Base-by-base conservation (phyloP, 2,329 filamentous ascomycete genomes). In the Magnaporthales sp. region DNA sequence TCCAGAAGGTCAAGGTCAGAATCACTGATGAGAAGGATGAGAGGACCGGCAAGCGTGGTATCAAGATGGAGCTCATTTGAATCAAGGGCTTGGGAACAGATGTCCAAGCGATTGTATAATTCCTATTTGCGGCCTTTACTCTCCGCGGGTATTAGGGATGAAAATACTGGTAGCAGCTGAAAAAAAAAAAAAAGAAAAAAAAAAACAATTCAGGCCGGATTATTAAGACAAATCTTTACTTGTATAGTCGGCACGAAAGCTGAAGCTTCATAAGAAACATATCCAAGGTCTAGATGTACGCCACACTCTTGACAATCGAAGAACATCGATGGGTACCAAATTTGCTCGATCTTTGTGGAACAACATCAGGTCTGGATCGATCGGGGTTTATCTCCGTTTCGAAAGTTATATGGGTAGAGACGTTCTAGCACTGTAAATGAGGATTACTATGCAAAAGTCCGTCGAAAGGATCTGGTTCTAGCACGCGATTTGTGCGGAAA, bases 1-100 rank as follows among this genome's bases (percentile, higher is more conserved):
- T 99, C 83, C 88, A 95, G 77, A 96, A 94, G 82, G 91, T 99
- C 70, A 86, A 83, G 72, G 94, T 99, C 15, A 87, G 89, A 75
- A 93, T 99, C 70, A 91, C 88, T 73, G 96, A 98, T 76, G 90
- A 96, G 75, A 92, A 93, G 82, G 95, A 99, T 77, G 92, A 96
- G 80, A 87, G 87, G 68, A 97, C 94, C n/a, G 95, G 95, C 67
- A 99, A 98, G 88, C 87, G 95, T 70, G 94, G 91, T 71, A 90
- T 93, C 26, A 92, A 89, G 83, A 84, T 95, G 82, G 88, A 89
- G 78, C 75, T 91, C 74, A 79, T 90, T 19, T 66, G 27, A 62
- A 22, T 7, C 29, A 24, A 13, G 54, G 22, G 3, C 54, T n/a
- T 15, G 19, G 9, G 19, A 19, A 3, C 38, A 27, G 24, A 27